Base-by-base conservation (phyloP, 176 grass and related monocot genomes). In the Poa annua region DNA sequence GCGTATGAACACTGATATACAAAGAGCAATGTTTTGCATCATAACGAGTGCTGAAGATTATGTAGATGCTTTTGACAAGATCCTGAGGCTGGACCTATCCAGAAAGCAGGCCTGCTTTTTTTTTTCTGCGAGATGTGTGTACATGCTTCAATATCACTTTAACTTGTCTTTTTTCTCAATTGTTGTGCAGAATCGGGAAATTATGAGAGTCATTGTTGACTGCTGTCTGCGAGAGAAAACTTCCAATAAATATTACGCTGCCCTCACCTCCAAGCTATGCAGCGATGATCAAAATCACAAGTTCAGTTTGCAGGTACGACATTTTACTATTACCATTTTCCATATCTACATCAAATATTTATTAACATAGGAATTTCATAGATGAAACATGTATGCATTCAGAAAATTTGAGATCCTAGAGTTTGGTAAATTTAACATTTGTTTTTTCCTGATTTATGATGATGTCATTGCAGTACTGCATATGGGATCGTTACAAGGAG, bases 401-500 rank as follows among this genome's bases (percentile, higher is more conserved):
- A 25, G 11, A 78, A 66, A 29, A 75, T 59, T 72, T 26, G 1
- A 12, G 68, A 35, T 33, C 35, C 38, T 49, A 64, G 22, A 66
- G 3, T 5, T 65, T 5, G 8, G 6, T 55, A 5, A 83, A 33
- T 64, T 45, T 24, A 77, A 64, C 25, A 74, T 50, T 48, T 71
- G 61, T 25, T 32, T 49, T 38, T 41, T 77, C 5, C 45, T 82
- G n/a, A 17, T 89, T 67, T 80, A 8, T 74, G 79, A 12, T 88
- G 59, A 13, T 67, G 41, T 21, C 34, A 80, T 75, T 76, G 42
- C 91, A 92, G 89, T 95, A 92, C 63, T 92, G 92, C 75, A 67
- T 98, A 71, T 95, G 96, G 92, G 96, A 98, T 78, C 96, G 91
- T 56, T 98, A 93, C 74, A 95, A 98, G 75, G 90, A 98, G 84